Conservation (phyloP, 345 rosid species). For the Melaleuca alternifolia region DNA sequence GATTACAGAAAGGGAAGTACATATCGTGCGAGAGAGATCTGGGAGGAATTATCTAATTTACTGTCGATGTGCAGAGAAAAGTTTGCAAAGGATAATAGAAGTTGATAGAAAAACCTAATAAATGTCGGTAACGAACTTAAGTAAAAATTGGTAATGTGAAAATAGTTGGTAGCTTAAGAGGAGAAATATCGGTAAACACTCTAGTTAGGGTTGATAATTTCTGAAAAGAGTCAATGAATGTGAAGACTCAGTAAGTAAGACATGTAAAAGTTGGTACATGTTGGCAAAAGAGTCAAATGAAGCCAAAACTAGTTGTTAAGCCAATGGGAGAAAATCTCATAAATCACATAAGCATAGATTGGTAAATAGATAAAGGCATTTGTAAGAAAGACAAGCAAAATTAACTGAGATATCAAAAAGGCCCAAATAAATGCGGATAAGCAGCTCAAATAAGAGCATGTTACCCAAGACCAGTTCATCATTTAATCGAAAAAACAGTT, state of each 20-base stretch:
- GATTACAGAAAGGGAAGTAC: background rate
- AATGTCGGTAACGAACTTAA: background rate
- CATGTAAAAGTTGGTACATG: background rate
- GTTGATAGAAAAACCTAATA: background rate
- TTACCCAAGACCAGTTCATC: too few species aligned
- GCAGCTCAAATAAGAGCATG: too few species aligned
- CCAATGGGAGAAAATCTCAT: background rate
- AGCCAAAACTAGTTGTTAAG: background rate
- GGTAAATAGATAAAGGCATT: too few species aligned
- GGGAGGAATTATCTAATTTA: background rate
- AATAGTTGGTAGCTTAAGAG: background rate
- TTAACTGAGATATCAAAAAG: too few species aligned
- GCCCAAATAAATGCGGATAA: too few species aligned
- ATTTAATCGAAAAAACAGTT: too few species aligned
- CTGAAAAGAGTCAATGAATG: background rate
- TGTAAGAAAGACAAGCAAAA: too few species aligned
- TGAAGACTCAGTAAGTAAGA: background rate
- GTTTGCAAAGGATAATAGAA: background rate
- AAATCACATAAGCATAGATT: too few species aligned
- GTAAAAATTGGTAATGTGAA: background rate
- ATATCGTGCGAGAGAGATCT: background rate
- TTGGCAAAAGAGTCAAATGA: background rate
- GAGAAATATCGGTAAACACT: background rate
- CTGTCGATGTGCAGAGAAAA: background rate
- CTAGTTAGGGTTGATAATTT: background rate